These are phyloP conservation scores for Apostasia shenzhenica DNA, from an alignment of 106 monocot species.

Conservation along the genomic window DNA sequence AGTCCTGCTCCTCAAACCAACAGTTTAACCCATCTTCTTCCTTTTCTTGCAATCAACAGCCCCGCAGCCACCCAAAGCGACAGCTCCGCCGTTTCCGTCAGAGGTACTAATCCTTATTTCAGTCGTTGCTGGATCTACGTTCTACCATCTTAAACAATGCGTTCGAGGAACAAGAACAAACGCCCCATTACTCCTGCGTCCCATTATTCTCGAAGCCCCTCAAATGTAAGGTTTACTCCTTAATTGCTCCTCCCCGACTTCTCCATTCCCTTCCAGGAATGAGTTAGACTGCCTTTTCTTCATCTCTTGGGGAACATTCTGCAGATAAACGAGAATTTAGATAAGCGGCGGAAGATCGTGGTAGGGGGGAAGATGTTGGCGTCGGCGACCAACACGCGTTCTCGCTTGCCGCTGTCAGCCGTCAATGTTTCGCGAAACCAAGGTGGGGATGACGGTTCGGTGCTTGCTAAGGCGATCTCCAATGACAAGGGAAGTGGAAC, in stretches of 20 bases:
- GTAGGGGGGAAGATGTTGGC: constrained; percentile 8
- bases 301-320: background rate
- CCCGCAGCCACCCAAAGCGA: background rate
- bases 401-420: constrained; percentile 25
- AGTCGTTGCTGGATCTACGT: background rate
- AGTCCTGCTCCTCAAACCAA: too few relatives aligned
- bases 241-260: too few relatives aligned
- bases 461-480: constrained; percentile 6
- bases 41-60: background rate
- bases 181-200: background rate
- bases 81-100: constrained; percentile 1
- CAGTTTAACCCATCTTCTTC: background rate
- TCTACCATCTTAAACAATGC: background rate
- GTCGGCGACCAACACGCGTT: background rate
- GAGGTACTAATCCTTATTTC: background rate
- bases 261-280: background rate
- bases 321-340: constrained; percentile 1
- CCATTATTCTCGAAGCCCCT: background rate
- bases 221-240: constrained; percentile 11
- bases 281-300: too few relatives aligned
- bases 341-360: constrained; percentile 6
- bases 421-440: constrained; percentile 18
- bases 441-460: background rate
- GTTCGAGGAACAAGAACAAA: constrained; percentile 4
- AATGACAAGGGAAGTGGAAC: constrained; percentile 14